These are phyloP conservation scores for Tricholoma bakamatsutake DNA, from an alignment of 768 basidiomycete genomes.

Conservation along the genomic window DNA sequence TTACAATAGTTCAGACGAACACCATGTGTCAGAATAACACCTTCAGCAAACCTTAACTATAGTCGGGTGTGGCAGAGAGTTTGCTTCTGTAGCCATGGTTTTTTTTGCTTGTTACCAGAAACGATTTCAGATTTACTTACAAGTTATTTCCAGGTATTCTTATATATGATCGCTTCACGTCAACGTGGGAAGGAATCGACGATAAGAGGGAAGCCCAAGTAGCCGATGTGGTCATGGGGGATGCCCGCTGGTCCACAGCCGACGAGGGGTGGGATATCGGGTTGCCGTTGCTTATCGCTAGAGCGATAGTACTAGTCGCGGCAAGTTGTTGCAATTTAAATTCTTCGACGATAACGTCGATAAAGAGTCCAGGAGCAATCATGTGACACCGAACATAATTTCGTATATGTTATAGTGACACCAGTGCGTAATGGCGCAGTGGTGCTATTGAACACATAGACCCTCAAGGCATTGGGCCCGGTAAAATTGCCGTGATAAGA, in stretches of 20 bases:
- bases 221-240: not conserved
- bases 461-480: no score
- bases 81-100: constrained; percentile 54
- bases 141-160: not conserved
- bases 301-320: no score
- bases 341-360: no score
- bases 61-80: constrained; percentile 55
- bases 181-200: constrained; percentile 6
- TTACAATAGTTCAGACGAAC: not conserved
- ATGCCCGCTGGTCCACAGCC: not conserved
- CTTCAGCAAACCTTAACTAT: constrained; percentile 41
- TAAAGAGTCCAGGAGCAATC: no score
- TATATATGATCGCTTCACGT: not conserved
- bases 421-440: no score
- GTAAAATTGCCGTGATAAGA: not conserved
- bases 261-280: not conserved
- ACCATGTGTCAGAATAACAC: not conserved
- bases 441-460: no score
- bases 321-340: no score
- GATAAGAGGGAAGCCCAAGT: not conserved
- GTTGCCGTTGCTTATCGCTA: not conserved
- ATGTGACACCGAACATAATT: no score
- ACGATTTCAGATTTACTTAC: no score
- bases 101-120: not conserved
- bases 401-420: no score